Conservation (phyloP, 116 monocot genomes). For the Dioscorea cayenensis region DNA sequence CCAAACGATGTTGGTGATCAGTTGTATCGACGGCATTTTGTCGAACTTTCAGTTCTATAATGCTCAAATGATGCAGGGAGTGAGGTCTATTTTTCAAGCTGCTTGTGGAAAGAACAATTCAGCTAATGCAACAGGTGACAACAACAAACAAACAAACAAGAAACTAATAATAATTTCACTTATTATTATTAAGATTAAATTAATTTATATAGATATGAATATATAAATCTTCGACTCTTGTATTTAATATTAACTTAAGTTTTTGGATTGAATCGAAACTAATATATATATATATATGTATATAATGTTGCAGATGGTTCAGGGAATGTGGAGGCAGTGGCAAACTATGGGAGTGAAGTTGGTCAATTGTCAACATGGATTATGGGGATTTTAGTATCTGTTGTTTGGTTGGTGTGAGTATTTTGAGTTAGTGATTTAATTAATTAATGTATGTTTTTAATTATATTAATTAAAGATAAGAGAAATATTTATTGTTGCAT, state of each 20-base stretch:
- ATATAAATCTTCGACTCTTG: no score
- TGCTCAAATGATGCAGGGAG: conserved; percentile 10
- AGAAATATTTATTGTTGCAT: no score
- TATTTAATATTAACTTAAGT: no score
- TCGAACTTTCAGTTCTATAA: conserved; percentile 32
- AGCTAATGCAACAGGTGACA: background rate
- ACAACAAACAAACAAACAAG: no score
- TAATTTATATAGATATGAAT: no score
- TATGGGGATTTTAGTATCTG: background rate
- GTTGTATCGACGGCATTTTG: conserved; percentile 18
- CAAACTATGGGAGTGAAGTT: background rate
- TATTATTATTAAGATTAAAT: no score
- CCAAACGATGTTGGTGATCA: conserved; percentile 7
- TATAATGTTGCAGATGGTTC: background rate
- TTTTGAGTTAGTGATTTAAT: background rate
- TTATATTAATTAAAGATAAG: no score
- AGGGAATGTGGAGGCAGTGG: background rate
- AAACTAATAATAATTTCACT: no score
- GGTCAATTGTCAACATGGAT: background rate
- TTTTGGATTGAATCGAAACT: no score
- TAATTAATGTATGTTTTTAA: no score
- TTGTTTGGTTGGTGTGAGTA: background rate
- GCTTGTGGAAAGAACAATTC: conserved; percentile 7
- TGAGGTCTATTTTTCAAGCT: conserved; percentile 2
- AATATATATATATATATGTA: no score